Base-by-base conservation (phyloP, 2,329 filamentous ascomycete genomes). In the Penicillium hesseltinei region DNA sequence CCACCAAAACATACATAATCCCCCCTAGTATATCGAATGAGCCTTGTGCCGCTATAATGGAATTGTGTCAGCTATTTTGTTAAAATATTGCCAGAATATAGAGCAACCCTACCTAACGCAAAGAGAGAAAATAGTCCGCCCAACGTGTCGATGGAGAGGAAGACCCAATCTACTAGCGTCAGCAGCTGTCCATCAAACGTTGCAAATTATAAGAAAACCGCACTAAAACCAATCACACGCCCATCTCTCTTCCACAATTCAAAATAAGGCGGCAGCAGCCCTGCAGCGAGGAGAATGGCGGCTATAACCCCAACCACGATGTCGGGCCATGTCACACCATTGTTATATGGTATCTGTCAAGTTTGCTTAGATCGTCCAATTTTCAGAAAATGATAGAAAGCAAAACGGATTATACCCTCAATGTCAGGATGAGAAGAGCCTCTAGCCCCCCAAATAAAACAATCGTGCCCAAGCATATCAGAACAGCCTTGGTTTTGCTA, bases 111-210 rank as follows among this genome's bases (percentile, higher is more conserved):
- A 83, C 82, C 81, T 10, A 87, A 71, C 1, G 85, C 83, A 77
- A 88, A 80, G 23, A 88, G 77, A 0, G 84, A 87, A 69, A 88
- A 87, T 56, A 88, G 78, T 0, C 84, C 85, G 2, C 86, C 86
- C 1, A 78, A 63, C 56, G 80, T 86, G 64, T 88, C 86, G 63
- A 87, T 83, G 0, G 74, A 72, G 3, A 88, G 70, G 62, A 88
- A 88, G 15, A 84, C 71, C 67, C 80, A 82, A 61, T 80, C 80
- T 79, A 50, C 5, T 23, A 49, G 23, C 40, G 47, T 36, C 25
- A 55, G 51, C 23, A 36, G 68, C 77, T 29, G 13, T 31, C 13
- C n/a, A 15, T 47, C 23, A n/a, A 19, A 25, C 13, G 27, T 15
- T 39, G 23, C 19, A 27, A 36, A 9, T 9, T 31, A 11, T 1